Base-by-base conservation (phyloP, 345 rosid species). In the Euphorbia peplus region DNA sequence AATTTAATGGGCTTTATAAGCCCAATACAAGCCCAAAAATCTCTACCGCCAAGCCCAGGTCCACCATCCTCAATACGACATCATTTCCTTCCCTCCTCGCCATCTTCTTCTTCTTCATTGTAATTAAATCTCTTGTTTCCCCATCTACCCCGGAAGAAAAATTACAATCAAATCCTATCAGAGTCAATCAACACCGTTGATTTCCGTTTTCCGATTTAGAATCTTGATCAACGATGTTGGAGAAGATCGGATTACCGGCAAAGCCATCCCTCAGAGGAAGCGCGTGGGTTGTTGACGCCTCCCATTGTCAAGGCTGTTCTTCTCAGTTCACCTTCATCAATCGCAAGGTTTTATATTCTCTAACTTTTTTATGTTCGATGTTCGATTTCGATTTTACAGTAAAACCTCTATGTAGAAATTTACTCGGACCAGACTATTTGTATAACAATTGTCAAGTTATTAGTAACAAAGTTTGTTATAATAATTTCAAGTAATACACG, bases 231-330 rank as follows among this genome's bases (percentile, higher is more conserved):
- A 24, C 30, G 71, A 83, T 91, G 98, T 76, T 95, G 87, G 95
- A 91, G 86, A 95, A 91, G 87, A 90, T 90, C 71, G 90, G 99
- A 22, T 82, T 91, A 74, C 97, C 99, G 22, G 79, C 90, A 73
- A 95, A 85, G 78, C 98, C 98, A 13, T 90, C 99, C 28, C 53
- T 77, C 47, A 82, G 97, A 58, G 97, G 98, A 71, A 90, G 35
- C 51, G 80, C 29, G 73, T 91, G 99, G 97, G 99, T 87, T 21
- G 88, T 81, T 1, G 99, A 91, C 60, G 90, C 93, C 50, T 72
- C 99, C 29, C 92, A 95, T 74, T 95, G 99, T 79, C 99, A 92
- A 79, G 98, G 97, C 64, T 95, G 99, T 75, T 79, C 96, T 62
- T 90, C 92, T 59, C 98, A 80, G 65, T 95, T 95, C 76, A 86